phyloP scores from a whole-genome alignment of 179 eudicot species.

The Amaranthus tricolor region DNA sequence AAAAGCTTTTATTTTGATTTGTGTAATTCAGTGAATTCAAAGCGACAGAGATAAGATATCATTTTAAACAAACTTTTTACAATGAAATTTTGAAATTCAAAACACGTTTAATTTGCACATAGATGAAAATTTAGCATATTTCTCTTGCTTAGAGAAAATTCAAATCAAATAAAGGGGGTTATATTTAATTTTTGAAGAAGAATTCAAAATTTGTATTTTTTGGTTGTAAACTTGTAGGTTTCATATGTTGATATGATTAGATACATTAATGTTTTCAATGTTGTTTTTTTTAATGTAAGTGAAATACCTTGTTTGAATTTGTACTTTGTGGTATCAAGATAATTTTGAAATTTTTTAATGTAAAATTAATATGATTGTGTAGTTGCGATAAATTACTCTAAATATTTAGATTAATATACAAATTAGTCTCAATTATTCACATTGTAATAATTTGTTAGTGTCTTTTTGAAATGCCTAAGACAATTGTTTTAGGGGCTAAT shows the following conservation, averaged over 20 bases:
- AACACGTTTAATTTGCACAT: constrained; percentile 20
- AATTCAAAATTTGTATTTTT: constrained; percentile 1
- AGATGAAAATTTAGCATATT: constrained; percentile 1
- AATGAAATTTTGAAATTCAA: neutral
- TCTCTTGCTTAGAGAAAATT: constrained; percentile 21
- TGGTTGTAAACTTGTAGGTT: constrained; percentile 5
- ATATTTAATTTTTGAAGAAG: neutral
- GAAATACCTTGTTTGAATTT: neutral
- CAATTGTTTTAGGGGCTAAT: too few species aligned
- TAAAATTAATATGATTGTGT: too few species aligned
- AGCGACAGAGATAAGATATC: neutral
- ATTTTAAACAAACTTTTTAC: neutral
- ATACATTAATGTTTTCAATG: neutral
- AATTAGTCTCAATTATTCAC: too few species aligned
- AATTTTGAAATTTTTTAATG: too few species aligned
- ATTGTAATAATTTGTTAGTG: too few species aligned
- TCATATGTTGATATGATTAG: neutral
- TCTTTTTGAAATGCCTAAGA: too few species aligned
- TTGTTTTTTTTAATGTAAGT: too few species aligned
- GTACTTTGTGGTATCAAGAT: neutral
- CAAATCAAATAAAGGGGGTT: neutral
- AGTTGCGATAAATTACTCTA: too few species aligned
- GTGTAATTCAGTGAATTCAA: too few species aligned
- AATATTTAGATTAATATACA: too few species aligned
- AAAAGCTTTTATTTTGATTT: too few species aligned